Evolutionary conservation across 257 asterid species (phyloP), one percentile per base, ranked within the genome.

Genomic region (Mitragyna speciosa): DNA sequence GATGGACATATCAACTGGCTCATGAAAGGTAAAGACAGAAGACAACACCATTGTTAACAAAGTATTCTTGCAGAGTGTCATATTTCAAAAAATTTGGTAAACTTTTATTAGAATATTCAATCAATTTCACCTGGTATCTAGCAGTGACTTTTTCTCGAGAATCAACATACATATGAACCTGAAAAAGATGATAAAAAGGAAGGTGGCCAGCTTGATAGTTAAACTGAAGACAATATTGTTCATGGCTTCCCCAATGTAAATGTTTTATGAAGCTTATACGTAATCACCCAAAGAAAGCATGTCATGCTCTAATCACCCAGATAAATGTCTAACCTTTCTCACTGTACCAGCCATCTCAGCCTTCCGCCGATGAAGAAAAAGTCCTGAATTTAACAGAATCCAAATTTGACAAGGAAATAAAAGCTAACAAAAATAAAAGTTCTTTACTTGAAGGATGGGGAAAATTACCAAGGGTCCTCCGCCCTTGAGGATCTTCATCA

Each of bases 401-500:
- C 12, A 56, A 67, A 56, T 54, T 79, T 43, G 24, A 24, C 68
- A 79, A 64, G 74, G 41, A 51, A 84, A 78, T 12, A 47, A 28
- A 56, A 31, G 49, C 48, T 43, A 65, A 26, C 33, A 69, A 78
- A 16, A 61, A 61, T 52, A 85, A 36, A 69, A 79, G 67, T 56
- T 72, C 33, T 49, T 48, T 3, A 68, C 33, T 41, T 43, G 67
- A 77, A 64, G 43, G 67, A 52, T 4, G 80, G 52, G 45, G 45
- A 74, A 73, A 82, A 36, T 72, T 90, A 95, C 99, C 99, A 80
- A 95, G 98, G 4, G 99, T 95, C 30, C 98, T 95, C 52, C 98
- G 94, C 75, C 99, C 99, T 90, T 93, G 98, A 73, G 94, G 98
- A 75, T 95, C 97, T 89, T 95, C 99, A 83, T 95, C 95, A 70